phyloP scores from a whole-genome alignment of 2,329 filamentous ascomycete genomes.

The Ceratocystis smalleyi region DNA sequence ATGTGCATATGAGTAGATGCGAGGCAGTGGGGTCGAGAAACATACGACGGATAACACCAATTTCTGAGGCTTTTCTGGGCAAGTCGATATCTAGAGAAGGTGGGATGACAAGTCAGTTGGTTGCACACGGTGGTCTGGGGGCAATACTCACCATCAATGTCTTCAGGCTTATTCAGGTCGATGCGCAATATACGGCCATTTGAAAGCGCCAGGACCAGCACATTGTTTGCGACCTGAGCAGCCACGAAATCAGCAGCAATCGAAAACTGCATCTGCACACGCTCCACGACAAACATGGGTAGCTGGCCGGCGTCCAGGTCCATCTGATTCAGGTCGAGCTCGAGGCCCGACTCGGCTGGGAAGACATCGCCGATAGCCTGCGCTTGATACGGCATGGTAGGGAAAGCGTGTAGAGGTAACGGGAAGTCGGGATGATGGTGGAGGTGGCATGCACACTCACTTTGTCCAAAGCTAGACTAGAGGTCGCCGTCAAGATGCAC shows the following conservation, averaged over 20 bases:
- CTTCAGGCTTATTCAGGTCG: conserved; percentile 80
- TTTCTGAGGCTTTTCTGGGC: conserved; percentile 79
- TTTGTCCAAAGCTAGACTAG: background rate
- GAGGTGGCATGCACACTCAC: background rate
- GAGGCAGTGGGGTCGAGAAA: conserved; percentile 96
- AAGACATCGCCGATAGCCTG: conserved; percentile 45
- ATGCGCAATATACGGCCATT: conserved; percentile 88
- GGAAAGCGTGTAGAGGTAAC: background rate
- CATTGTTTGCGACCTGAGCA: conserved; percentile 93
- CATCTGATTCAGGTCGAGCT: conserved; percentile 30
- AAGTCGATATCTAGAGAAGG: conserved; percentile 68
- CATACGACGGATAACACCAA: conserved; percentile 85
- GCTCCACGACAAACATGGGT: conserved; percentile 89
- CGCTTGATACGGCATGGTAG: conserved; percentile 51
- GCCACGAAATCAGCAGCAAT: conserved; percentile 92
- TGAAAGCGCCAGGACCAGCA: conserved; percentile 78
- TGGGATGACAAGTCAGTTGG: background rate
- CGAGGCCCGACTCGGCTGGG: conserved; percentile 45
- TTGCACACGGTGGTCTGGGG: no score
- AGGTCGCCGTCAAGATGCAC: background rate
- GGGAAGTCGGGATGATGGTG: background rate
- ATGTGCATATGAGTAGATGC: conserved; percentile 81
- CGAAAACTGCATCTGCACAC: conserved; percentile 83
- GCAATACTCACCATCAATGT: conserved; percentile 61
- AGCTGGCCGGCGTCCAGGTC: conserved; percentile 45